Conservation (phyloP, 2,329 filamentous ascomycete species). For the Conoideocrella luteorostrata region DNA sequence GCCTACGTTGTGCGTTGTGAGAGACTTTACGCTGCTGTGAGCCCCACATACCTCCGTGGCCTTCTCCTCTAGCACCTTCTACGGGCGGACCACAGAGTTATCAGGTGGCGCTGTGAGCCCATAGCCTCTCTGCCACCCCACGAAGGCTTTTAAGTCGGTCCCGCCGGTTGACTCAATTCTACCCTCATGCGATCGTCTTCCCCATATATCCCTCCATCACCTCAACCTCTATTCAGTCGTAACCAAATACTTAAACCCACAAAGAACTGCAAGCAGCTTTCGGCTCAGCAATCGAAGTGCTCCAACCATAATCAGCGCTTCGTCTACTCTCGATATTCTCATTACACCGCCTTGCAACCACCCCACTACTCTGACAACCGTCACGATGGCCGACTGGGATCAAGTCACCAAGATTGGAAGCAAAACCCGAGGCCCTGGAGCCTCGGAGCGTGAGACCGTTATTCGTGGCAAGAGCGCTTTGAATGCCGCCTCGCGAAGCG, state of each 20-base stretch:
- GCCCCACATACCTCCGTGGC: no score
- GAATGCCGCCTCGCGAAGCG: conserved; percentile 82
- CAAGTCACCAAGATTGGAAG: conserved; percentile 86
- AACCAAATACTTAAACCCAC: not conserved
- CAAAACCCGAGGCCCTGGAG: conserved; percentile 66
- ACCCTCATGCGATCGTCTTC: conserved; percentile 23
- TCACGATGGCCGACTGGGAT: conserved; percentile 75
- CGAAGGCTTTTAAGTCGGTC: conserved; percentile 17
- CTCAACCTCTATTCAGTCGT: not conserved
- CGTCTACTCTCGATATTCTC: conserved; percentile 1
- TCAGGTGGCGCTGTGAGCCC: conserved; percentile 6
- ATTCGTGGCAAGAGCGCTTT: conserved; percentile 75
- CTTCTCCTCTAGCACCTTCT: conserved; percentile 12
- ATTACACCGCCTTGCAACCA: conserved; percentile 8
- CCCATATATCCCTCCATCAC: conserved; percentile 16
- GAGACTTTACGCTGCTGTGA: no score
- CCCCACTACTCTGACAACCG: conserved; percentile 25
- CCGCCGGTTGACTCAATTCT: conserved; percentile 33
- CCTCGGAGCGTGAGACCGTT: conserved; percentile 71
- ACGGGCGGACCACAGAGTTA: not conserved
- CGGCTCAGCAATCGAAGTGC: not conserved
- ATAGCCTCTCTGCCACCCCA: conserved; percentile 13
- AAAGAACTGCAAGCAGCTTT: not conserved
- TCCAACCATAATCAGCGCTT: not conserved
- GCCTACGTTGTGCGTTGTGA: no score